Evolutionary conservation across 352 stramenopile genomes (phyloP).

Genomic region (Phytophthora ohioensis): DNA sequence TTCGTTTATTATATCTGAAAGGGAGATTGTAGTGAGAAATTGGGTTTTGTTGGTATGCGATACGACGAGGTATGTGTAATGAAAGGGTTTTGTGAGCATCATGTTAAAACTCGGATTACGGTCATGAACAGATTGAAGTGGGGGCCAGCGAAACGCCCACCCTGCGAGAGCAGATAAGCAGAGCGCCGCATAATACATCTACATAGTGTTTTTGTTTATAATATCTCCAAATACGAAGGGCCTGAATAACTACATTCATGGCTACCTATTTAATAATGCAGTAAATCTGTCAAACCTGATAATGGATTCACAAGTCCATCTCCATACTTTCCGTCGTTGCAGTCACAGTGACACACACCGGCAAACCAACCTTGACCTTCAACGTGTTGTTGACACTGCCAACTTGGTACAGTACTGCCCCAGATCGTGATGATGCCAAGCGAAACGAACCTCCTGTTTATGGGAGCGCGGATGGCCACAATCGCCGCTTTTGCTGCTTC

Average conservation of each 20-base stretch:
- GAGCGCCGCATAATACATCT: too few relatives aligned
- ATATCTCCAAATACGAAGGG: too few relatives aligned
- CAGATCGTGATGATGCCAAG: conserved; percentile 5
- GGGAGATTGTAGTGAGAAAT: background rate
- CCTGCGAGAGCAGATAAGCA: background rate
- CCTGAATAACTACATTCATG: background rate
- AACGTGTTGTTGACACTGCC: too few relatives aligned
- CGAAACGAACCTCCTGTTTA: background rate
- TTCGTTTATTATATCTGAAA: too few relatives aligned
- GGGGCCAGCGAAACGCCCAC: background rate
- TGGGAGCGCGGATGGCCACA: background rate
- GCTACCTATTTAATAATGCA: background rate
- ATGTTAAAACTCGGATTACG: conserved; percentile 14
- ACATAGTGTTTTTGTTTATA: too few relatives aligned
- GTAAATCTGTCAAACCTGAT: background rate
- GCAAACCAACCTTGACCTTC: too few relatives aligned
- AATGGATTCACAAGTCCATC: too few relatives aligned
- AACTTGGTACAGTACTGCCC: too few relatives aligned
- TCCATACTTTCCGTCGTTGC: too few relatives aligned
- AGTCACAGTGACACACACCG: too few relatives aligned
- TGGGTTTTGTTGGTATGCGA: too few relatives aligned
- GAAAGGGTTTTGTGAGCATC: background rate
- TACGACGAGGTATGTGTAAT: background rate
- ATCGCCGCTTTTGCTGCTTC: conserved; percentile 6
- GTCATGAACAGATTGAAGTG: conserved; percentile 10